Evolutionary conservation across 2,329 filamentous ascomycete genomes (phyloP).

Genomic region (Coleophoma cylindrospora): DNA sequence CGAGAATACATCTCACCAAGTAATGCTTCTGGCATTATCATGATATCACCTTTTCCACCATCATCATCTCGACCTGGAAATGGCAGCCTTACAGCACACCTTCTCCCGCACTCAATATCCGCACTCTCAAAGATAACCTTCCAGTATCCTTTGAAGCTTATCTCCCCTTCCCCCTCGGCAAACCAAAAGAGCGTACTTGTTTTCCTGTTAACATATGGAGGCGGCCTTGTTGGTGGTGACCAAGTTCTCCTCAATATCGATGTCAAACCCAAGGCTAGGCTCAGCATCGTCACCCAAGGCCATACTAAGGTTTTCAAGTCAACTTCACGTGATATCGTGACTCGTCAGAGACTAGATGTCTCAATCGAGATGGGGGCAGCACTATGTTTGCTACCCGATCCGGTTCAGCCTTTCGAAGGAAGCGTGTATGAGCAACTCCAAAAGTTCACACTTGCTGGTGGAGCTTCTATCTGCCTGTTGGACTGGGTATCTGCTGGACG

Average conservation of each 20-base stretch:
- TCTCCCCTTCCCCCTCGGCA: constrained; percentile 68
- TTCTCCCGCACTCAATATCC: constrained; percentile 67
- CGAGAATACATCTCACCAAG: too few species aligned
- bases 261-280: constrained; percentile 57
- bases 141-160: constrained; percentile 92
- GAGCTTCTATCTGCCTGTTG: constrained; percentile 68
- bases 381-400: constrained; percentile 76
- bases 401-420: constrained; percentile 82
- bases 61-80: constrained; percentile 72
- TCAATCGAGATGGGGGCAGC: constrained; percentile 44
- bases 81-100: constrained; percentile 69
- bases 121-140: constrained; percentile 73
- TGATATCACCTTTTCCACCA: constrained; percentile 40
- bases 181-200: constrained; percentile 68
- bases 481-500: constrained; percentile 95
- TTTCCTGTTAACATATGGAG: constrained; percentile 91
- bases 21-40: constrained; percentile 1
- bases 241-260: constrained; percentile 66
- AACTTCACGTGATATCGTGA: constrained; percentile 45
- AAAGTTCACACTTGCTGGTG: constrained; percentile 58
- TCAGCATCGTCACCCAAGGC: constrained; percentile 67
- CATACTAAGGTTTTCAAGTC: constrained; percentile 97
- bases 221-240: constrained; percentile 87
- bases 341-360: constrained; percentile 51
- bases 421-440: constrained; percentile 84